Evolutionary conservation across 2,329 filamentous ascomycete genomes (phyloP), one percentile per base, ranked within the genome.

Genomic region (Xylaria sp.): DNA sequence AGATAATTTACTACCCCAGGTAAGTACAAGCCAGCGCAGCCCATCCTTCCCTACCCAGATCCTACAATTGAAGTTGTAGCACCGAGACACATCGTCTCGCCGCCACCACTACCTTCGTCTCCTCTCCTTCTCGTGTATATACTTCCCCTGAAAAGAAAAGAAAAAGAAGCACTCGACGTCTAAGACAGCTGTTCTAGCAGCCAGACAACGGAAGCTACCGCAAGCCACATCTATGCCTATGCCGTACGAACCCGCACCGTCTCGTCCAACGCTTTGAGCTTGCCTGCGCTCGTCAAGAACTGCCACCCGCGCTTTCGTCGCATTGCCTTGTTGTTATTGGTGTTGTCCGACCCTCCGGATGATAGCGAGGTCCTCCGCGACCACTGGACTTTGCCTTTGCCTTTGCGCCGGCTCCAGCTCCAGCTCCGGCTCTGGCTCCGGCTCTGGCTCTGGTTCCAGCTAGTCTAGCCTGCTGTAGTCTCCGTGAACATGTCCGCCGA

Each of bases 401-500:
- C 73, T 70, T 68, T 71, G 71, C 71, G 67, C 50, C 60, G 54
- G 57, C 68, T 70, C 66, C 67, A 70, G 60, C 60, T 29, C 17
- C 44, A 42, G 51, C 33, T 38, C 25, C 29, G 11, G 31, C 68
- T 73, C 67, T 67, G 71, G 71, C 71, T 67, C n/a, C 27, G 44
- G 50, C 67, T 72, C 63, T 65, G 69, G 50, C 47, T 22, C 15
- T 38, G 29, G 39, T 29, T 53, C 44, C 66, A 56, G 69, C 49
- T 58, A 64, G 60, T n/a, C 66, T 62, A 61, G 56, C 53, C 58
- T 36, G 15, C 53, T 10, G 49, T 31, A 31, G 47, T 36, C 31
- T 60, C 39, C 50, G 62, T 58, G 59, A 64, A 67, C 38, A 77
- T 77, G 76, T 73, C 76, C 5, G 66, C 81, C 73, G 86, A 89